Conservation (phyloP, 1,284 basidiomycete genomes). For the Cryptococcus neoformans region DNA sequence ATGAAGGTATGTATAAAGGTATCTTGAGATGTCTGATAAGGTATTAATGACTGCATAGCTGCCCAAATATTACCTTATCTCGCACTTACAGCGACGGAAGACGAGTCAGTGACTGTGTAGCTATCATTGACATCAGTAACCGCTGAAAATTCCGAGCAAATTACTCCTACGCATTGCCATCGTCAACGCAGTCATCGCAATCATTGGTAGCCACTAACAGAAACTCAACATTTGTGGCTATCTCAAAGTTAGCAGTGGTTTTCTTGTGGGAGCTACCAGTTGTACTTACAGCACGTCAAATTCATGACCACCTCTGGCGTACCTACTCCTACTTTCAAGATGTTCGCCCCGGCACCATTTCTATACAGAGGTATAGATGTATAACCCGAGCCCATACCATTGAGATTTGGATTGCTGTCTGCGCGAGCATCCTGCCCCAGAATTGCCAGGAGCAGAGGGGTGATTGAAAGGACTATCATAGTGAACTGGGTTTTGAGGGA, state of each 20-base stretch:
- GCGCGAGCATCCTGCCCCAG: not conserved
- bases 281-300: conserved; percentile 38
- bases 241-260: conserved; percentile 1
- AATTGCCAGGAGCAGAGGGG: not conserved
- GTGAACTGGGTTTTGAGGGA: not conserved
- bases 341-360: conserved; percentile 30
- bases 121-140: not conserved
- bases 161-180: conserved; percentile 14
- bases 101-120: conserved; percentile 8
- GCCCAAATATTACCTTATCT: not conserved
- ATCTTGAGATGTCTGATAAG: conserved; percentile 8
- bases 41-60: no score
- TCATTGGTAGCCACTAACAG: conserved; percentile 25
- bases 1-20: conserved; percentile 24
- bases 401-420: conserved; percentile 10
- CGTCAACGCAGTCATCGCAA: conserved; percentile 24
- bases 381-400: conserved; percentile 29
- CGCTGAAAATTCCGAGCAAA: not conserved
- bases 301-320: conserved; percentile 31
- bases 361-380: conserved; percentile 33
- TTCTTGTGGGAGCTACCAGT: not conserved
- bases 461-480: not conserved
- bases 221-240: conserved; percentile 42
- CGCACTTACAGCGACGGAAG: conserved; percentile 22
- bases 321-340: conserved; percentile 31